Base-by-base conservation (phyloP, 352 stramenopile genomes). In the Pythium coloratum region DNA sequence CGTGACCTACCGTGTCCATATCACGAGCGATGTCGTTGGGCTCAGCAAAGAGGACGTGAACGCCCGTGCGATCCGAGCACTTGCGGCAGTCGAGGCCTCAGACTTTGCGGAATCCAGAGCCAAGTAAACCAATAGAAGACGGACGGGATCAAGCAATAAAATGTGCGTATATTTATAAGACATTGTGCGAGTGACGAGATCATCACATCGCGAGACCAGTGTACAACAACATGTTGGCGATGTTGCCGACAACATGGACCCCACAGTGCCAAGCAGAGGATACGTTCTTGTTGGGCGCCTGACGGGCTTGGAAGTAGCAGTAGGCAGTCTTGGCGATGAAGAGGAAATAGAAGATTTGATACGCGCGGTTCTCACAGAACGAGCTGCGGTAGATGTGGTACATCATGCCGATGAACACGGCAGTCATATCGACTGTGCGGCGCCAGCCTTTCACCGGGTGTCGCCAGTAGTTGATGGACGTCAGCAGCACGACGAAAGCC, bases 381-480 rank as follows among this genome's bases (percentile, higher is more conserved):
- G 64, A 57, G 46, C 76, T 75, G 71, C 75, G 86, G 71, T 92
- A 91, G 61, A 85, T 46, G 66, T 94, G 86, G 74, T 91, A 89
- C 46, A 58, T 30, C 10, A 88, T 82, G 62, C 72, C 83, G 1
- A 75, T 53, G 44, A 84, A 77, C 32, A 94, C 86, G 6, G 82
- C 75, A 6, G 70, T 71, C 80, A 92, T 92, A 73, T 94, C 86
- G 62, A 78, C 60, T 0, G 75, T 84, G 64, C 84, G 86, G 8
- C 86, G 86, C 86, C 86, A 94, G 67, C 86, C 84, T n/a, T 71
- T 66, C 20, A 90, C 76, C 4, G 86, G 86, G 51, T 91, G 59
- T 38, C 84, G 86, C 86, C 84, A 94, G 72, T 92, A 94, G 78
- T 94, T 92, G 75, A 94, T 76, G 66, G 86, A 94, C 69, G 86